Base-by-base conservation (phyloP, 306 rosid genomes). In the Glycine tomentella region DNA sequence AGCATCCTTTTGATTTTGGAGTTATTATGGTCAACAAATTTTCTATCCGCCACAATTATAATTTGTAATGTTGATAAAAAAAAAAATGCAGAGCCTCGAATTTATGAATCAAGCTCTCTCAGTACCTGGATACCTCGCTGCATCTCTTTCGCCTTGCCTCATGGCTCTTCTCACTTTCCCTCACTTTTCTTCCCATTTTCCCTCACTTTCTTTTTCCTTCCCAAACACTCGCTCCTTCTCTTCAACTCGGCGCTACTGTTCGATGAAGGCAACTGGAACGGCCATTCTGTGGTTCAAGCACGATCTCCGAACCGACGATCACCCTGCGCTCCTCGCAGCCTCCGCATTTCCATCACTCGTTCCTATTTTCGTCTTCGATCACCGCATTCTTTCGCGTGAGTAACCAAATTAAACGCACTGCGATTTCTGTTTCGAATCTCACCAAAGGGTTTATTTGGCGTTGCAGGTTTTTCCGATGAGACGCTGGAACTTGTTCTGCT, bases 211-310 rank as follows among this genome's bases (percentile, higher is more conserved):
- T 77, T 25, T 82, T 87, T 11, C 86, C 49, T 71, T 87, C 15
- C 81, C 92, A 50, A 87, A 57, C 82, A 61, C 80, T 8, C 74
- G 44, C 40, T 34, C 79, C 7, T 13, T 48, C 71, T 64, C 91
- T 9, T 72, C 58, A 1, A 36, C 80, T 77, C 86, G 64, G 1
- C 52, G 88, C 70, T 50, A 44, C 75, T 58, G 63, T 10, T 59
- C 77, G 4, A 58, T 76, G 74, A 46, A 36, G 31, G 78, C 80
- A 17, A 31, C 57, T n/a, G 79, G 72, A 53, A 82, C 87, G 6
- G 89, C 97, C 61, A 77, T 94, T 78, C 84, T 94, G 33, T 94
- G 98, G 98, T 87, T 92, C 87, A 94, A 94, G 79, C 97, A 92
- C 74, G 98, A 94, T 42, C 94, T 94, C 70, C 89, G 98, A 44